Percentiles rank a stretch among this genome's conserved stretches.
Conservation (phyloP, 257 asterid genomes). For the Linaria vulgaris region DNA sequence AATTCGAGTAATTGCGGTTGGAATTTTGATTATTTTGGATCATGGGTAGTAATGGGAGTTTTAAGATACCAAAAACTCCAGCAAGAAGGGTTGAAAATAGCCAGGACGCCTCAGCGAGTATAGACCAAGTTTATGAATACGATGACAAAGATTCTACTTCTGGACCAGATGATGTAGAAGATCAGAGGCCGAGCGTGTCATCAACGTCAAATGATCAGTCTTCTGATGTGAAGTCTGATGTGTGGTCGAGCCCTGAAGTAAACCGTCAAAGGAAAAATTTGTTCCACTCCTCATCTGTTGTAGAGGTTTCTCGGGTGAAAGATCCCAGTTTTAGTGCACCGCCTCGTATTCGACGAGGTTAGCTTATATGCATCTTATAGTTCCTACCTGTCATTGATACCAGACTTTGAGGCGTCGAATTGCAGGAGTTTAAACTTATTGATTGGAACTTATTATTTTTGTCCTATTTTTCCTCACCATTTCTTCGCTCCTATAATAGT, state of each 20-base stretch:
- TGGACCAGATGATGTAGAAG: constrained; percentile 26
- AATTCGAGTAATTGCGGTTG: constrained; percentile 23
- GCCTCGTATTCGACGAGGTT: constrained; percentile 53
- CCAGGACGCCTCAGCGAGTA: constrained; percentile 24
- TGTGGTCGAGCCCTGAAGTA: constrained; percentile 45
- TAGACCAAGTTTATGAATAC: not conserved
- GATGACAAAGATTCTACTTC: constrained; percentile 25
- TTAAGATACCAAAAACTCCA: constrained; percentile 22
- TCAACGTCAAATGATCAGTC: constrained; percentile 26
- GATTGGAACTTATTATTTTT: not conserved
- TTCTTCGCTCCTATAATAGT: not conserved
- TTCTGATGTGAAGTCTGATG: constrained; percentile 44
- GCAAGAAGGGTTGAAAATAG: constrained; percentile 32
- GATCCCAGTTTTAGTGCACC: constrained; percentile 40
- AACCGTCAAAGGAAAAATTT: constrained; percentile 26
- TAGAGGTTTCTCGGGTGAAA: constrained; percentile 38
- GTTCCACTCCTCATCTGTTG: constrained; percentile 37
- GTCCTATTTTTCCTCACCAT: constrained; percentile 2
- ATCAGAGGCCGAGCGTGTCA: constrained; percentile 27
- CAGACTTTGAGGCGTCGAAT: not conserved
- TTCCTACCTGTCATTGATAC: not conserved
- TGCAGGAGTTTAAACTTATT: too few species aligned
- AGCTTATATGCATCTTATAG: constrained; percentile 19
- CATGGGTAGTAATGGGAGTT: constrained; percentile 50
- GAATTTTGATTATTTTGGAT: constrained; percentile 24